Conservation (phyloP, 352 stramenopile genomes). For the Phytophthora cryptogea region DNA sequence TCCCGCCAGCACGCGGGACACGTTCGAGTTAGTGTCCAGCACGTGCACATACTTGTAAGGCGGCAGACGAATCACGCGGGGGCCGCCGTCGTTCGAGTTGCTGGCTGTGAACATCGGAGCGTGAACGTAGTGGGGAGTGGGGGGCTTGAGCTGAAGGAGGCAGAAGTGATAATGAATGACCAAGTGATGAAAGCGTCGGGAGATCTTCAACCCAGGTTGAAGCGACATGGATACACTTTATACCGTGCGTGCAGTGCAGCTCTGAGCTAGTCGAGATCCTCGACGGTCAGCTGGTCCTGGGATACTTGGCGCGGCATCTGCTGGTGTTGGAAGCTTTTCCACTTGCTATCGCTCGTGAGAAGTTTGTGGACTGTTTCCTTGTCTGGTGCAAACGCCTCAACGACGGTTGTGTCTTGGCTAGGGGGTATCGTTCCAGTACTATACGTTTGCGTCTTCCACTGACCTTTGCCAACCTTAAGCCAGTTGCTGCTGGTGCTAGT, state of each 20-base stretch:
- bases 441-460: conserved; percentile 25
- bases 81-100: conserved; percentile 44
- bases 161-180: conserved; percentile 22
- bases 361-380: conserved; percentile 23
- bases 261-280: conserved; percentile 34
- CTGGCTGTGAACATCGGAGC: conserved; percentile 13
- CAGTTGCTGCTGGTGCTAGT: conserved; percentile 12
- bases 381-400: conserved; percentile 25
- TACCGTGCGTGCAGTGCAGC: too few species aligned
- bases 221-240: conserved; percentile 16
- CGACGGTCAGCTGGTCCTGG: conserved; percentile 31
- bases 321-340: conserved; percentile 28
- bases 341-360: conserved; percentile 40
- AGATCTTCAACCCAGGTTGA: conserved; percentile 21
- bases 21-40: conserved; percentile 87
- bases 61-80: conserved; percentile 73
- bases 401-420: conserved; percentile 5
- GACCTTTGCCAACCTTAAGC: conserved; percentile 27
- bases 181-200: too few species aligned
- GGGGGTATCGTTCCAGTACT: background rate
- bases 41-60: conserved; percentile 87
- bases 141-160: conserved; percentile 11
- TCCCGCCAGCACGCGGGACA: conserved; percentile 75
- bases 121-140: conserved; percentile 2
- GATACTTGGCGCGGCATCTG: conserved; percentile 14